phyloP scores from a whole-genome alignment of 257 asterid species.

The Solanum commersonii region DNA sequence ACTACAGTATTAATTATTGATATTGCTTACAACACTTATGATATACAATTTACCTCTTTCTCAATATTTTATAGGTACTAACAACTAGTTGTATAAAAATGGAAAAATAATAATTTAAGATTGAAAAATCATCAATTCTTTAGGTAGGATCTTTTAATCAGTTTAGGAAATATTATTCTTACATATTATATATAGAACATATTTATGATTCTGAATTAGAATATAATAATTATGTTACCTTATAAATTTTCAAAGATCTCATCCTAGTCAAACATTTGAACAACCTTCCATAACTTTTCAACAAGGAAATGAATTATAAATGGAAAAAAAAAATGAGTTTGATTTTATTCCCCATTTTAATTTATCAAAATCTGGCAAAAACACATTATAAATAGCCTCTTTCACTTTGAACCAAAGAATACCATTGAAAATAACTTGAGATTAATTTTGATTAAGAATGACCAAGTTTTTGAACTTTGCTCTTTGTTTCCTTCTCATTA shows the following conservation, averaged over 20 bases:
- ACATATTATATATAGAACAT: background rate
- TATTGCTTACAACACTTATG: too few relatives aligned
- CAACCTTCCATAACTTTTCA: background rate
- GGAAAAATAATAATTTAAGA: background rate
- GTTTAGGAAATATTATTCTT: background rate
- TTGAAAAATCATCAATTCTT: background rate
- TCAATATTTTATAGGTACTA: too few relatives aligned
- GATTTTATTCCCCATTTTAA: background rate
- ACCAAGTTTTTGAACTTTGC: background rate
- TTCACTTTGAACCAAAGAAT: background rate
- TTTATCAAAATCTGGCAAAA: background rate
- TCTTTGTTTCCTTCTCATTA: background rate
- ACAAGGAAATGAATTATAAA: background rate
- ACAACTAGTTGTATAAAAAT: background rate
- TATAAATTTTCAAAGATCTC: background rate
- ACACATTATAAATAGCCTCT: background rate
- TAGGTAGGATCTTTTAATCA: background rate
- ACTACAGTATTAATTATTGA: too few relatives aligned
- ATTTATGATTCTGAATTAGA: background rate
- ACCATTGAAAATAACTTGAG: background rate
- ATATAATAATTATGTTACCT: background rate
- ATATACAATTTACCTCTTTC: too few relatives aligned
- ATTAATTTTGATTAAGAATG: background rate
- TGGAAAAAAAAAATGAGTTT: background rate
- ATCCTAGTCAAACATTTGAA: background rate